Evolutionary conservation across 805 yeast species (phyloP), one percentile per base, ranked within the genome.

Genomic region (Maudiozyma pseudohumilis): DNA sequence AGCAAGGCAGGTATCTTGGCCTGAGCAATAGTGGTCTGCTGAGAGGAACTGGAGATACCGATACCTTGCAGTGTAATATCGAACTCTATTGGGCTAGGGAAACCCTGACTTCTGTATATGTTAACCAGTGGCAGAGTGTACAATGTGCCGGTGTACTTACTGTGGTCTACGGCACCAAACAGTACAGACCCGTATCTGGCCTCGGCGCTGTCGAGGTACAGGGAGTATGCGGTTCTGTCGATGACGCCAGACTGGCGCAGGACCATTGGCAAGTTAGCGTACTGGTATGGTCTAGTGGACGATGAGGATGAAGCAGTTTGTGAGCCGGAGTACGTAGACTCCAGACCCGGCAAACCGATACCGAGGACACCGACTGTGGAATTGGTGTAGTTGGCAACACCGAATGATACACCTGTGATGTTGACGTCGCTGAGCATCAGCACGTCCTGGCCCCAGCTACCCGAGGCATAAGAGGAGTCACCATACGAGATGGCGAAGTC

Each of bases 331-430:
- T 61, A 60, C 3, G 87, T 79, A 3, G 72, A 65, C 57, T 86
- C 94, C 38, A 81, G 68, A 17, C 75, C 80, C 8, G 72, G 60
- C 23, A 80, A 66, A 3, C 70, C 63, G 6, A 68, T 56, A 34
- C 72, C 75, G 32, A 77, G 75, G 40, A 86, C 60, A 44, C 66
- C 67, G 46, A 62, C 62, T 2, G 56, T 45, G 3, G 66, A 64
- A 26, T 54, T 50, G 1, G 66, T 63, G 34, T 47, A 50, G 11
- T 60, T 57, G 8, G 56, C 52, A 20, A 59, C 49, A 5, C 59
- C 66, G 35, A 59, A 53, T 9, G 53, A 47, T 13, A 50, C 40
- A 24, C 53, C 53, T 6, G 53, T 46, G 35, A 68, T 55, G 37
- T 54, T 50, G 2, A 61, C 42, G 29, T 92, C 95, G 2, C 72